These are phyloP conservation scores for Neurospora sp. DNA, from an alignment of 495 filamentous ascomycete species.

Conservation along the genomic window DNA sequence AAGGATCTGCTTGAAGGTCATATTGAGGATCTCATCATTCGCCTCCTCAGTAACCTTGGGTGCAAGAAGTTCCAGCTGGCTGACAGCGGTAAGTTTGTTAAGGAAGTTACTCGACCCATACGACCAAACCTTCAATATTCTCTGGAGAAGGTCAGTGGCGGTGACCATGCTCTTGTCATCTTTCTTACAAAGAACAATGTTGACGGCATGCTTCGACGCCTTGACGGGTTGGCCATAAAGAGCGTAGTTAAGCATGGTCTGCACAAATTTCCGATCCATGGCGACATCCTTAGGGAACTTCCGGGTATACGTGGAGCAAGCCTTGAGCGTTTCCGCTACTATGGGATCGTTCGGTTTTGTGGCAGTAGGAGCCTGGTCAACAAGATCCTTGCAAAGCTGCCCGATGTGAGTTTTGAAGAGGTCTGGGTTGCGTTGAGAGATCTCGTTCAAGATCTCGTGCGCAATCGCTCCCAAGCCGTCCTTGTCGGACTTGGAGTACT, in stretches of 20 bases:
- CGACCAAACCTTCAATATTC: slow-evolving; percentile 63
- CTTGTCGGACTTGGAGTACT: slow-evolving; percentile 71
- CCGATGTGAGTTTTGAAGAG: slow-evolving; percentile 86
- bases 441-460: slow-evolving; percentile 86
- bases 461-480: slow-evolving; percentile 66
- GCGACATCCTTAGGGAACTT: slow-evolving; percentile 79
- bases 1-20: slow-evolving; percentile 67
- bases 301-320: slow-evolving; percentile 79
- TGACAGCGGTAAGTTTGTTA: slow-evolving; percentile 73
- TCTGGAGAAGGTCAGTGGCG: slow-evolving; percentile 69
- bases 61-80: slow-evolving; percentile 73
- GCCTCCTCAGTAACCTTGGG: slow-evolving; percentile 62
- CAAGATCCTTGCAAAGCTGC: slow-evolving; percentile 78
- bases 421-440: slow-evolving; percentile 77
- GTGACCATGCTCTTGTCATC: slow-evolving; percentile 74
- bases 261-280: slow-evolving; percentile 71
- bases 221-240: slow-evolving; percentile 70
- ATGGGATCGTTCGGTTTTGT: slow-evolving; percentile 53
- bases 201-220: slow-evolving; percentile 87
- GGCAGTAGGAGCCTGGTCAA: slow-evolving; percentile 64
- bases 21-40: slow-evolving; percentile 65
- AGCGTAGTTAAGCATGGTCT: slow-evolving; percentile 71
- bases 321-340: slow-evolving; percentile 82
- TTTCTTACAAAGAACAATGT: slow-evolving; percentile 71
- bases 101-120: slow-evolving; percentile 70